A percentile compares a stretch with the other conserved stretches of the same genome.
phyloP scores from a whole-genome alignment of 805 yeast species.

The Nakazawaea wickerhamii region DNA sequence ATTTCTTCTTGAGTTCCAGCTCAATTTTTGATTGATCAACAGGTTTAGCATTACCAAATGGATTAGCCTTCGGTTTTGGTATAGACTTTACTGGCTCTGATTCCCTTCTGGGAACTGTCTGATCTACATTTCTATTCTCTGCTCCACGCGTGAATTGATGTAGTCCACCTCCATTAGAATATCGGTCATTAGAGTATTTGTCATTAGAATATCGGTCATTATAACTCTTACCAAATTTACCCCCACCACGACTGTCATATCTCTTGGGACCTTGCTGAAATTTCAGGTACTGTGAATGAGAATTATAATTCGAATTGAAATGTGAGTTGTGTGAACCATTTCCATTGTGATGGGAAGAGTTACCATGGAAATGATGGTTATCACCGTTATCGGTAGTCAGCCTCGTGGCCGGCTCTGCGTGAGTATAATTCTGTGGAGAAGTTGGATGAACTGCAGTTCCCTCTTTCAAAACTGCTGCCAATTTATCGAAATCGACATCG shows the following conservation, averaged over 20 bases:
- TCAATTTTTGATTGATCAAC: slow-evolving; percentile 69
- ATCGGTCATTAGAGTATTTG: neutral
- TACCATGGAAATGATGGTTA: neutral
- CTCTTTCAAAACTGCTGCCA: neutral
- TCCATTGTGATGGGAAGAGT: neutral
- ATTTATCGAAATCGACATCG: slow-evolving; percentile 10
- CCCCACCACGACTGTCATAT: neutral
- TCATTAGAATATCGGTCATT: neutral
- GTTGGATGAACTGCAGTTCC: neutral
- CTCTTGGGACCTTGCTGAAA: too few relatives aligned
- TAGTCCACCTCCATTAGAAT: neutral
- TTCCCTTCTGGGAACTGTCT: too few relatives aligned
- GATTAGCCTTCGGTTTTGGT: slow-evolving; percentile 44
- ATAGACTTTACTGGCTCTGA: slow-evolving; percentile 1
- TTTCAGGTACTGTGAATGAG: too few relatives aligned
- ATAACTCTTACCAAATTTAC: neutral
- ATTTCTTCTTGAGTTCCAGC: slow-evolving; percentile 52
- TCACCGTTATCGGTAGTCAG: neutral
- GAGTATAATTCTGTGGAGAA: neutral
- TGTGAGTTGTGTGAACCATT: neutral
- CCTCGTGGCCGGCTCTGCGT: neutral
- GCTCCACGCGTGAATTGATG: too few relatives aligned
- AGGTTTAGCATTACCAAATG: slow-evolving; percentile 83
- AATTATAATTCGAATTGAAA: neutral
- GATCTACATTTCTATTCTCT: neutral